Evolutionary conservation across 2,329 filamentous ascomycete genomes (phyloP).

Genomic region (Leptographium wingfieldii): DNA sequence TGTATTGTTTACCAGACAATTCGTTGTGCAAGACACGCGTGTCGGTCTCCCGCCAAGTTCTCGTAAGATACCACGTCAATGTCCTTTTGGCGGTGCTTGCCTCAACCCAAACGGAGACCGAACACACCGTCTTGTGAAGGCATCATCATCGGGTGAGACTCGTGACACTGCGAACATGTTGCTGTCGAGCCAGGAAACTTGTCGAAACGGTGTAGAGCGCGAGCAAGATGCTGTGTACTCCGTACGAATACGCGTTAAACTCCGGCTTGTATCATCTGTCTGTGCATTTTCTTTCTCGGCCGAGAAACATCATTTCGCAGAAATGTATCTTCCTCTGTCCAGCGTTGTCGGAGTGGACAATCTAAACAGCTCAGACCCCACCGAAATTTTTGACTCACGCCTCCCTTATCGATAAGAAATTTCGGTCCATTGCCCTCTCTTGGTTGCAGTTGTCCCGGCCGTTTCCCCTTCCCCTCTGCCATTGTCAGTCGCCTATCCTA

Average conservation of each 20-base stretch:
- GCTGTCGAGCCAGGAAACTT: neutral
- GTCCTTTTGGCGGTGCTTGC: neutral
- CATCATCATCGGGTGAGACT: neutral
- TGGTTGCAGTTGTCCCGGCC: neutral
- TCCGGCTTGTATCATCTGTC: too few species aligned
- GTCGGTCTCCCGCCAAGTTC: neutral
- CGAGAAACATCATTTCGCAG: too few species aligned
- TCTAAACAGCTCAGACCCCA: neutral
- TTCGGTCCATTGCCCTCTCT: neutral
- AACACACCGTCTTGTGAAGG: neutral
- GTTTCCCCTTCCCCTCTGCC: neutral
- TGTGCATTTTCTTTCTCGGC: too few species aligned
- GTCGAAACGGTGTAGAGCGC: neutral
- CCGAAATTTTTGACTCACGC: conserved; percentile 1
- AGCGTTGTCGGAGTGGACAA: neutral
- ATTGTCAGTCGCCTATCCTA: neutral
- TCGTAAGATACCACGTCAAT: neutral
- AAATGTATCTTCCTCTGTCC: too few species aligned
- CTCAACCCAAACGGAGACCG: too few species aligned
- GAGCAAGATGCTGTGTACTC: too few species aligned
- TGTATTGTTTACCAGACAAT: neutral
- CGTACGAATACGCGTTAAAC: too few species aligned
- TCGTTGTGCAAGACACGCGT: neutral
- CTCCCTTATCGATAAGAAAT: conserved; percentile 4
- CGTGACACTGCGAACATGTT: neutral